A percentile compares a stretch with the other conserved stretches of the same genome.
Evolutionary conservation across 352 stramenopile genomes (phyloP).

Genomic region (Phytophthora pisi): DNA sequence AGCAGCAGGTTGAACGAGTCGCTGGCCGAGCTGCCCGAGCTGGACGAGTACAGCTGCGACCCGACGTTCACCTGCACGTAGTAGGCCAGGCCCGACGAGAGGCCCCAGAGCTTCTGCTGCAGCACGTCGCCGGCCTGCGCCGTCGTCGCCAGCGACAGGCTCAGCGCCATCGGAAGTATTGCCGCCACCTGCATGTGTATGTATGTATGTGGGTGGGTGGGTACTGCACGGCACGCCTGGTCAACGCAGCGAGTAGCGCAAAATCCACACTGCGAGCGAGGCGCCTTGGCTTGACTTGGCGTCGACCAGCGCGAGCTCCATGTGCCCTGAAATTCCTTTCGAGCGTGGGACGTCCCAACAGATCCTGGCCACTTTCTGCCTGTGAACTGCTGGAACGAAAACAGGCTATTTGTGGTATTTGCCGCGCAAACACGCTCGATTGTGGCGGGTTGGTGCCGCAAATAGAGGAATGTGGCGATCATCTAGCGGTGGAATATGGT

Average conservation of each 20-base stretch:
- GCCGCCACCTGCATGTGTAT: constrained; percentile 1
- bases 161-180: constrained; percentile 1
- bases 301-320: neutral
- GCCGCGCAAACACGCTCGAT: neutral
- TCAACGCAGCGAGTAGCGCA: constrained; percentile 2
- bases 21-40: constrained; percentile 32
- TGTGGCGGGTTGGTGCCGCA: neutral
- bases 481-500: neutral
- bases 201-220: neutral
- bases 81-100: constrained; percentile 72
- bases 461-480: neutral
- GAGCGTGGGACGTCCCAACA: constrained; percentile 29
- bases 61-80: constrained; percentile 62
- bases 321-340: neutral
- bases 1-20: constrained; percentile 75
- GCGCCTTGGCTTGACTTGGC: neutral
- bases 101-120: constrained; percentile 75
- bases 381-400: constrained; percentile 13
- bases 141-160: neutral
- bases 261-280: constrained; percentile 13
- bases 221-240: neutral
- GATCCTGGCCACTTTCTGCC: constrained; percentile 33
- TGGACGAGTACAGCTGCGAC: constrained; percentile 43
- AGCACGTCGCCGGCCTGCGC: constrained; percentile 33
- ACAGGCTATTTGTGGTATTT: neutral